phyloP scores from a whole-genome alignment of 495 filamentous ascomycete species.

The Hypoxylon subgilvum region DNA sequence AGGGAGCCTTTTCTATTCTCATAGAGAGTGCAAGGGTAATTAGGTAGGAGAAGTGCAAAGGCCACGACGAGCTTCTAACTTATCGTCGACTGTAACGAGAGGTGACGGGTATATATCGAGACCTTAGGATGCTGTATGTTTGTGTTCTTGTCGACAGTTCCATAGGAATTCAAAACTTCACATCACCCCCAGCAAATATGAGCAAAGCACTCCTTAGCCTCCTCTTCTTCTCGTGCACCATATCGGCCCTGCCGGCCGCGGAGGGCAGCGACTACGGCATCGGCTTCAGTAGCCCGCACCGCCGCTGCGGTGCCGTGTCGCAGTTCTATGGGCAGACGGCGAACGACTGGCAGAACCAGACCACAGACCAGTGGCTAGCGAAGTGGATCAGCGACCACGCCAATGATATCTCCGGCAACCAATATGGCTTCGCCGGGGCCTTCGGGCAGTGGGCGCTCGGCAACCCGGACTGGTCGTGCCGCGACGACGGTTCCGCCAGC shows the following conservation, averaged over 20 bases:
- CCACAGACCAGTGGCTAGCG: neutral
- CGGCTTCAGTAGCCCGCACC: neutral
- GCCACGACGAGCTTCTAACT: too few relatives aligned
- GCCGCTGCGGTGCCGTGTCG: neutral
- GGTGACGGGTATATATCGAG: too few relatives aligned
- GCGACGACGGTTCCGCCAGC: conserved; percentile 6
- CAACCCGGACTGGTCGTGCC: conserved; percentile 16
- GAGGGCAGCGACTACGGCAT: neutral
- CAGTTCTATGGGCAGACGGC: neutral
- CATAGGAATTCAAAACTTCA: neutral
- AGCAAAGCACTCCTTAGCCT: neutral
- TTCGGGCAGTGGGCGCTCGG: conserved; percentile 14
- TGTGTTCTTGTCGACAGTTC: neutral
- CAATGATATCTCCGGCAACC: neutral
- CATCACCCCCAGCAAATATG: neutral
- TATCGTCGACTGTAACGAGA: too few relatives aligned
- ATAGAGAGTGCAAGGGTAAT: too few relatives aligned
- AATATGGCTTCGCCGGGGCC: neutral
- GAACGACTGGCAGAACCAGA: neutral
- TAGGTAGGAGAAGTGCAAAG: too few relatives aligned
- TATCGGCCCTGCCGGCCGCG: neutral
- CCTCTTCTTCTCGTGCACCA: neutral
- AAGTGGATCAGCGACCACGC: neutral
- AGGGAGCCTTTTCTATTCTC: too few relatives aligned
- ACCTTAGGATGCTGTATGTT: too few relatives aligned